phyloP scores from a whole-genome alignment of 2,329 filamentous ascomycete species.

The Mariannaea elegans region DNA sequence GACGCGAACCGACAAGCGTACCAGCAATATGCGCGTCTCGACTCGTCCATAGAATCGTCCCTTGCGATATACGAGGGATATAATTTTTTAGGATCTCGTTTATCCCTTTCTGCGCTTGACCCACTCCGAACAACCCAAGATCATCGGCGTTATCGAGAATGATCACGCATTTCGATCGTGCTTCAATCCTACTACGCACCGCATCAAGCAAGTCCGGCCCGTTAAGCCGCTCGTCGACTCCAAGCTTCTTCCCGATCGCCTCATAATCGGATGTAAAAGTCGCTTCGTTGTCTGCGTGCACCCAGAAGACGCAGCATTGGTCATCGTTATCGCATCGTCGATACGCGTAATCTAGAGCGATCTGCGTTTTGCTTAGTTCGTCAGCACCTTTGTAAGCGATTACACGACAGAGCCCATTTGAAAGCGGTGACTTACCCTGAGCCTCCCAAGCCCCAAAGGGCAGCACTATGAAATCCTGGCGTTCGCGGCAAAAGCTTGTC shows the following conservation, averaged over 20 bases:
- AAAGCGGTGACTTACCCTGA: conserved; percentile 2
- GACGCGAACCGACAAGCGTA: conserved; percentile 33
- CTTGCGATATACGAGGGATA: conserved; percentile 13
- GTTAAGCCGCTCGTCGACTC: background rate
- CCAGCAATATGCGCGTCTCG: conserved; percentile 40
- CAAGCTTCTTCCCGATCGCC: background rate
- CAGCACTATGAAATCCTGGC: conserved; percentile 30
- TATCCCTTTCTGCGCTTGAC: background rate
- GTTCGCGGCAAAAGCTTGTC: background rate
- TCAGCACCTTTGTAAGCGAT: conserved; percentile 3
- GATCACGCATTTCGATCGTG: background rate
- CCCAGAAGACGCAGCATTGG: conserved; percentile 27
- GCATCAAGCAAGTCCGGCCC: background rate
- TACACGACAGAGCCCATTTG: background rate
- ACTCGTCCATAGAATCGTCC: conserved; percentile 46
- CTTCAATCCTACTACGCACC: background rate
- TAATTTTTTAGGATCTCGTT: background rate
- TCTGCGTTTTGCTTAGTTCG: conserved; percentile 45
- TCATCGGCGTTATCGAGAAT: conserved; percentile 25
- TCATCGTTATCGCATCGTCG: conserved; percentile 29
- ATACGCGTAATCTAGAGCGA: conserved; percentile 47
- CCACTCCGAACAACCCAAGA: conserved; percentile 1
- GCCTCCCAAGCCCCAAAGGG: conserved; percentile 36
- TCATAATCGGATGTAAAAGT: background rate
- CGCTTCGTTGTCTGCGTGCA: background rate